Conservation (phyloP, 441 rosid genomes). For the Monsonia emarginata region DNA sequence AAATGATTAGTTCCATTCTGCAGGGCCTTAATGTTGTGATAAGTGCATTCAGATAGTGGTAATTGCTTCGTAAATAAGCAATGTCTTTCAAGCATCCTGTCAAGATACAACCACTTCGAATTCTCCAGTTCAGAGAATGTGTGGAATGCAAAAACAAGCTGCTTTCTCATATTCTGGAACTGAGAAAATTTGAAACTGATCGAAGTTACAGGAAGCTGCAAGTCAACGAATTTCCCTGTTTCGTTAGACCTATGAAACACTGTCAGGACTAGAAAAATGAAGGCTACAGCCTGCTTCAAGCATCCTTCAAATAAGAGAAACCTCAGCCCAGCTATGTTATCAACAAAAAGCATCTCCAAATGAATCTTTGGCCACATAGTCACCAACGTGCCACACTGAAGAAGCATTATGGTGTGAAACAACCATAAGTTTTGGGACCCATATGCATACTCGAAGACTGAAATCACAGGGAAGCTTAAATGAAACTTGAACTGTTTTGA, state of each 20-base stretch:
- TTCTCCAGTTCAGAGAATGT: constrained; percentile 44
- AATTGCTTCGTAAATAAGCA: constrained; percentile 46
- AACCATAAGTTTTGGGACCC: constrained; percentile 33
- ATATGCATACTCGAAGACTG: constrained; percentile 26
- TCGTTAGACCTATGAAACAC: constrained; percentile 37
- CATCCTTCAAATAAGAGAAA: constrained; percentile 63
- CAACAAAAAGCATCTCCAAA: constrained; percentile 80
- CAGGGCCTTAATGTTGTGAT: constrained; percentile 42
- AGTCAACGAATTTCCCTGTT: constrained; percentile 34
- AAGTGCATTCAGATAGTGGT: constrained; percentile 55
- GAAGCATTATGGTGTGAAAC: constrained; percentile 32
- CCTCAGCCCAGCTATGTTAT: constrained; percentile 60
- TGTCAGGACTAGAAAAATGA: constrained; percentile 44
- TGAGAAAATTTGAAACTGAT: constrained; percentile 57
- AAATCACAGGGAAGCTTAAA: constrained; percentile 29
- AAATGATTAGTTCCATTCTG: constrained; percentile 34
- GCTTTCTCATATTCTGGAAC: constrained; percentile 40
- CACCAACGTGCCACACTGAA: constrained; percentile 47
- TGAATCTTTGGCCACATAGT: constrained; percentile 57
- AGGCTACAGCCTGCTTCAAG: constrained; percentile 54
- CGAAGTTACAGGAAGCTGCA: constrained; percentile 58
- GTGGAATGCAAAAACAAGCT: constrained; percentile 49
- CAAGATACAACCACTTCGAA: constrained; percentile 52
- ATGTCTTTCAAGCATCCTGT: constrained; percentile 39
- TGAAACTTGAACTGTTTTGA: constrained; percentile 31